These are phyloP conservation scores for Pseudogymnoascus sp. DNA, from an alignment of 2,329 filamentous ascomycete genomes.

Conservation along the genomic window DNA sequence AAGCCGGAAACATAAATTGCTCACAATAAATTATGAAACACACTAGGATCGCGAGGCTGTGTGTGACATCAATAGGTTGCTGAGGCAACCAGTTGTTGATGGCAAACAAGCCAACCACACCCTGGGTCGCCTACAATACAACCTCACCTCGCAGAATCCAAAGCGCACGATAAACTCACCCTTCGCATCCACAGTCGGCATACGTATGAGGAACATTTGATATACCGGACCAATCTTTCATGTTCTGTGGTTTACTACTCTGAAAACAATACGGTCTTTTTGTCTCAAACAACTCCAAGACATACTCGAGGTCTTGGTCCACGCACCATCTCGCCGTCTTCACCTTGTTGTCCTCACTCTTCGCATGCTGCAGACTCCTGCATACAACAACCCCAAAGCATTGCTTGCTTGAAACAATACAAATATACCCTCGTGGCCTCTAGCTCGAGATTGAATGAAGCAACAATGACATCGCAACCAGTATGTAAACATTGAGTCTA, in stretches of 20 bases:
- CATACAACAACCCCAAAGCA: not conserved
- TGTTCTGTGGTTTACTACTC: not conserved
- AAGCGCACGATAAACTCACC: constrained; percentile 3
- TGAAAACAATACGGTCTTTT: constrained; percentile 1
- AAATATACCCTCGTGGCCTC: constrained; percentile 5
- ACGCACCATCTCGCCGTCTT: constrained; percentile 1
- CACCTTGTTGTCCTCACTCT: constrained; percentile 6
- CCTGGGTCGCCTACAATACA: constrained; percentile 6
- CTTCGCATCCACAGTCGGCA: constrained; percentile 4
- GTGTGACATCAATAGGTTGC: constrained; percentile 1
- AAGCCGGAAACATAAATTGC: constrained; percentile 7
- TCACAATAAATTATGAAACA: constrained; percentile 6
- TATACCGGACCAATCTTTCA: not conserved
- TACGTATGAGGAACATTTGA: not conserved
- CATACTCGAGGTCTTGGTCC: constrained; percentile 3
- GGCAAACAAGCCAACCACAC: constrained; percentile 8
- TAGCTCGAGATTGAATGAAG: constrained; percentile 4
- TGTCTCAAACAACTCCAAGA: constrained; percentile 9
- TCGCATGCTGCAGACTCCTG: constrained; percentile 7
- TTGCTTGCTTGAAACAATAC: not conserved
- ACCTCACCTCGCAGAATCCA: constrained; percentile 7
- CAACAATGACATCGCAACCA: constrained; percentile 12
- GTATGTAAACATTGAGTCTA: constrained; percentile 2
- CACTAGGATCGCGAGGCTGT: not conserved
- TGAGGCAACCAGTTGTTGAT: constrained; percentile 3